phyloP scores from a whole-genome alignment of 1,284 basidiomycete genomes.

The Schizophyllum commune region DNA sequence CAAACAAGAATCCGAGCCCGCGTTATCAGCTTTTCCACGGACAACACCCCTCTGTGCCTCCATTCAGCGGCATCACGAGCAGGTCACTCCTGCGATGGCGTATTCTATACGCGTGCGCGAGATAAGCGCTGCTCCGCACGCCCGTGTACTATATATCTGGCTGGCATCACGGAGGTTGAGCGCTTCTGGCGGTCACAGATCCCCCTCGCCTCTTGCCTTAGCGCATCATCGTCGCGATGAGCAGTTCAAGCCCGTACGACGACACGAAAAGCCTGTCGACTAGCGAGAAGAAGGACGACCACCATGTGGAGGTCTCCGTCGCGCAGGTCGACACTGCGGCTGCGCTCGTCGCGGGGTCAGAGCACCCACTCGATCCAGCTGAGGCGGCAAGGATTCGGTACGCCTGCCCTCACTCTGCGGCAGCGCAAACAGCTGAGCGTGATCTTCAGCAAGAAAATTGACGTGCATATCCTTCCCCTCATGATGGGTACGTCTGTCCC shows the following conservation, averaged over 20 bases:
- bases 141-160: neutral
- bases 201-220: neutral
- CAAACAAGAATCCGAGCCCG: neutral
- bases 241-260: neutral
- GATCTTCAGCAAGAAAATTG: constrained; percentile 50
- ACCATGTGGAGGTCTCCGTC: constrained; percentile 11
- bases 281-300: constrained; percentile 10
- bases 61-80: neutral
- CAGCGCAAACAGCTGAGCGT: neutral
- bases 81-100: neutral
- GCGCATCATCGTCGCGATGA: neutral
- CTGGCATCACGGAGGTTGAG: neutral
- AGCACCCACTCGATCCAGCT: constrained; percentile 12
- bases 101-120: neutral
- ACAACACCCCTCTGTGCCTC: neutral
- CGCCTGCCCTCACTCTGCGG: neutral
- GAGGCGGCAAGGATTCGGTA: constrained; percentile 17
- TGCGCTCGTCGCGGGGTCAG: constrained; percentile 14
- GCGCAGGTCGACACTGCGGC: constrained; percentile 19
- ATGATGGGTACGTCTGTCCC: constrained; percentile 51
- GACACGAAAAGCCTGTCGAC: neutral
- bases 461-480: constrained; percentile 63
- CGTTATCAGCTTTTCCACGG: neutral
- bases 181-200: neutral
- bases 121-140: neutral